These are phyloP conservation scores for Coelastrella sp. DNA, from an alignment of 139 green algal genomes.

Conservation along the genomic window DNA sequence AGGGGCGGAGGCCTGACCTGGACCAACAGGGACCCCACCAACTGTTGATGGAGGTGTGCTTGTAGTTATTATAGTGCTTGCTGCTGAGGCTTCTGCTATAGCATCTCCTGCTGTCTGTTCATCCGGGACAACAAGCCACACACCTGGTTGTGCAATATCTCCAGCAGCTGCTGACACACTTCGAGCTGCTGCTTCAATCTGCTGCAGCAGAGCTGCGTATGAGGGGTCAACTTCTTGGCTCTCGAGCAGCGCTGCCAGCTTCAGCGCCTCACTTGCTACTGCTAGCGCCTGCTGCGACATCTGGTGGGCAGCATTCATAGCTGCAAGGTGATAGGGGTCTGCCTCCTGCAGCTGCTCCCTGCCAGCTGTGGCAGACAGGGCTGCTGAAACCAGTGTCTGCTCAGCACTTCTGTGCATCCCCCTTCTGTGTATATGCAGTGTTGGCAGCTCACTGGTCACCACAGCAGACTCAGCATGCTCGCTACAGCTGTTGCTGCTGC, in stretches of 20 bases:
- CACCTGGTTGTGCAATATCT: not conserved
- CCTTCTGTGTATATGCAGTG: not conserved
- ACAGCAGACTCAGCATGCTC: not conserved
- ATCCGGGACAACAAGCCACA: not conserved
- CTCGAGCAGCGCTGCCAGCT: conserved; percentile 7
- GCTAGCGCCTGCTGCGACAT: conserved; percentile 35
- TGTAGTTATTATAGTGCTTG: not conserved
- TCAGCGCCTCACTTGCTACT: conserved; percentile 6
- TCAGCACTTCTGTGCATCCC: not conserved
- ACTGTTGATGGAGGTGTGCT: not conserved
- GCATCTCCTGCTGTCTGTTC: not conserved
- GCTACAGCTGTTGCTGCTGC: not conserved
- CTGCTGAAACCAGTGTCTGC: not conserved
- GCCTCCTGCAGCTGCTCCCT: not conserved
- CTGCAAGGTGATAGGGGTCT: not conserved
- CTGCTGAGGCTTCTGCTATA: not conserved
- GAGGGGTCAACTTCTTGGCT: not conserved
- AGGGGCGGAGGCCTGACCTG: not conserved
- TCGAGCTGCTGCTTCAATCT: conserved; percentile 17
- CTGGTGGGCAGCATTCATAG: not conserved
- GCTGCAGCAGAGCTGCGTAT: not conserved
- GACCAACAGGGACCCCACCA: not conserved
- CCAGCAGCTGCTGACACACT: conserved; percentile 4
- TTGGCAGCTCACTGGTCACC: not conserved
- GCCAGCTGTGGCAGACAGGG: not conserved